Conservation (phyloP, 2,329 filamentous ascomycete genomes). For the Neofusicoccum laricinum region DNA sequence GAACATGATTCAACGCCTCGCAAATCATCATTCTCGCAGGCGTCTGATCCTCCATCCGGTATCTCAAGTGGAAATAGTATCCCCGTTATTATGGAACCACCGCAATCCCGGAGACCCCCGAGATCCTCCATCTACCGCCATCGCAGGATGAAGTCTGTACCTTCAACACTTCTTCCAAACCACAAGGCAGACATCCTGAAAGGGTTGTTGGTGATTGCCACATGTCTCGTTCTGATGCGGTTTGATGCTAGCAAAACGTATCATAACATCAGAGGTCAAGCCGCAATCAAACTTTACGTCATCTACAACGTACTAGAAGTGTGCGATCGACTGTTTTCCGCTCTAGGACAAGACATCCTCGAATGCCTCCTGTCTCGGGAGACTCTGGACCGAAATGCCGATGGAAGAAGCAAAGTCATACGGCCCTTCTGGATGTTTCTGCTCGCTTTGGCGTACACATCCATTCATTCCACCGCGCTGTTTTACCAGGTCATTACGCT, state of each 20-base stretch:
- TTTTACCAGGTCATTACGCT: conserved; percentile 98
- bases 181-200: conserved; percentile 96
- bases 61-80: conserved; percentile 13
- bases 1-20: conserved; percentile 23
- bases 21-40: conserved; percentile 23
- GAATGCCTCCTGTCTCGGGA: conserved; percentile 94
- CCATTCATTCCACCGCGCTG: conserved; percentile 78
- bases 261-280: conserved; percentile 92
- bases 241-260: conserved; percentile 98
- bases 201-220: conserved; percentile 81
- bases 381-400: conserved; percentile 80
- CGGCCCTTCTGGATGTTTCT: conserved; percentile 89
- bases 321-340: conserved; percentile 82
- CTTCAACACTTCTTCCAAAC: conserved; percentile 78
- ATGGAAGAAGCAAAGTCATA: conserved; percentile 86
- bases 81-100: conserved; percentile 25
- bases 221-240: conserved; percentile 79
- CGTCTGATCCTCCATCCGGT: conserved; percentile 18
- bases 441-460: conserved; percentile 81
- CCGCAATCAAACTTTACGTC: conserved; percentile 96
- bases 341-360: conserved; percentile 90
- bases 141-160: conserved; percentile 75
- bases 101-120: conserved; percentile 29
- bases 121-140: conserved; percentile 50
- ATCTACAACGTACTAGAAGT: conserved; percentile 98